Evolutionary conservation across 169 alveolate genomes (phyloP).

Genomic region (Cyclospora cayetanensis): DNA sequence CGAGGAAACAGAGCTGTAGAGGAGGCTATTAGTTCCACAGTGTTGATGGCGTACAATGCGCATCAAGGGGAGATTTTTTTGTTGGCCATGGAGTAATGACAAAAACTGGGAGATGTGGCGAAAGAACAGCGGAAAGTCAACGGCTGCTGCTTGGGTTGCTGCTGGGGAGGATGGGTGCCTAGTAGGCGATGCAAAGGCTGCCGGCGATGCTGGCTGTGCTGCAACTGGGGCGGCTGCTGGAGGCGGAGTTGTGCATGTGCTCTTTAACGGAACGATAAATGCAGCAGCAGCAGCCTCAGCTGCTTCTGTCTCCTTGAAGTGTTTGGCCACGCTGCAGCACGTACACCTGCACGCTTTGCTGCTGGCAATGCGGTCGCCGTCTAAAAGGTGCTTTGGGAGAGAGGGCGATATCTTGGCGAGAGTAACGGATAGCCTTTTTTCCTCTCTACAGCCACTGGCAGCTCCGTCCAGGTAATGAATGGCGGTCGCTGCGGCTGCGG

Average conservation of each 20-base stretch:
- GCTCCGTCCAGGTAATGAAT: neutral
- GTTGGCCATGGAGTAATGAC: constrained; percentile 24
- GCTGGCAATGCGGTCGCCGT: neutral
- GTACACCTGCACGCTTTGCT: neutral
- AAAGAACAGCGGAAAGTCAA: neutral
- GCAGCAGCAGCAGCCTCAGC: constrained; percentile 7
- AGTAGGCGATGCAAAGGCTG: neutral
- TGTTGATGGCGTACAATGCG: no score
- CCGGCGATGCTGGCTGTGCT: neutral
- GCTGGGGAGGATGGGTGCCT: neutral
- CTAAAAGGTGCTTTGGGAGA: neutral
- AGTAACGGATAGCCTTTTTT: neutral
- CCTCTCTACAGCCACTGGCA: constrained; percentile 37
- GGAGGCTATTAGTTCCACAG: no score
- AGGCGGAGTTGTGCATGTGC: neutral
- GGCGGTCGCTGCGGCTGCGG: constrained; percentile 24
- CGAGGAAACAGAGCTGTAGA: no score
- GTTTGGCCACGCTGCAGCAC: neutral
- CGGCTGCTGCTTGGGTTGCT: neutral
- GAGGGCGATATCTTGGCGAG: neutral
- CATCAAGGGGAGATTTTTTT: constrained; percentile 8
- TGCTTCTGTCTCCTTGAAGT: neutral
- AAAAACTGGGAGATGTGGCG: constrained; percentile 19
- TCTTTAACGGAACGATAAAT: neutral
- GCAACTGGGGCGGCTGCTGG: neutral